Base-by-base conservation (phyloP, 495 filamentous ascomycete genomes). In the Trichocladium uniseriatum region DNA sequence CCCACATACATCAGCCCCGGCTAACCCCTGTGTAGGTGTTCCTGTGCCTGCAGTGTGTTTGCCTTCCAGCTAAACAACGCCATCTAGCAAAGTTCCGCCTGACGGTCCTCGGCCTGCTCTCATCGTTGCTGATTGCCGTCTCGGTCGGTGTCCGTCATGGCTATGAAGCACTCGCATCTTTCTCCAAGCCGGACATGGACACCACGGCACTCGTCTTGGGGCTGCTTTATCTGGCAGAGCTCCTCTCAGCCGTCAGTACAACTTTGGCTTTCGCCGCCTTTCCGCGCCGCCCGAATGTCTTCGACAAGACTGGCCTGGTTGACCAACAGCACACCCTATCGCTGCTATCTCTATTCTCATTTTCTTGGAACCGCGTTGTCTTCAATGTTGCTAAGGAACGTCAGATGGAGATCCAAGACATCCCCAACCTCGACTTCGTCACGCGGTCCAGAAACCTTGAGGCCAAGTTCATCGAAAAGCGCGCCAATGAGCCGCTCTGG, bases 221-320 rank as follows among this genome's bases (percentile, higher is more conserved):
- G 2, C 6, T 37, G 11, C 52, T 62, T 11, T 38, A 49, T n/a
- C 42, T 60, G 2, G 20, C 56, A 1, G 65, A 73, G 37, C 28
- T 65, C 5, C 16, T 51, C 6, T 43, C 58, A 9, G 54, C 60
- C 7, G 20, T 66, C 7, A 22, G 46, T 0, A 24, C 51, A 14
- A 31, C 57, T n/a, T 21, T 56, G 35, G 50, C 58, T 45, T 58
- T 61, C 49, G 48, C 68, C 42, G 49, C 45, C 16, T 56, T 86
- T 10, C 80, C 79, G 3, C 74, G 82, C 21, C 74, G 81, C 10
- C 82, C 83, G 6, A 65, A 78, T 48, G 72, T 87, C 18, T 76
- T 63, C 15, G 69, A 66, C 38, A 55, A 62, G 19, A 75, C 70
- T 10, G 53, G 65, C 15, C 43, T 69, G 2, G 80, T 87, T 11